A percentile compares a stretch with the other conserved stretches of the same genome.
Evolutionary conservation across 352 stramenopile genomes (phyloP).

Genomic region (Phytophthora melonis): DNA sequence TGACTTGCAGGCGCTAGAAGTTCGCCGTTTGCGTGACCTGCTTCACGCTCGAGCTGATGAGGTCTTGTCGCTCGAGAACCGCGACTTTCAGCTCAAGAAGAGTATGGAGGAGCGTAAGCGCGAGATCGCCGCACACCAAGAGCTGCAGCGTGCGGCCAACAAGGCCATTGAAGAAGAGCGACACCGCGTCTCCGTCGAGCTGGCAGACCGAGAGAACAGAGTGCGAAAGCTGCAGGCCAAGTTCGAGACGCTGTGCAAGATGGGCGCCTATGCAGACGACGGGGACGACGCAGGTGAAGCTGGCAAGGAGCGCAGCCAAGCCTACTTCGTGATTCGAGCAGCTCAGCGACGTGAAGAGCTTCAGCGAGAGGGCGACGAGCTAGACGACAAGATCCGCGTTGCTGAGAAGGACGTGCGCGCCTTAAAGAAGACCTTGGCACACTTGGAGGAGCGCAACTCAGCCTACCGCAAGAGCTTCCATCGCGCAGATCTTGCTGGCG

Average conservation of each 20-base stretch:
- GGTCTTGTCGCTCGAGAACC: conserved; percentile 95
- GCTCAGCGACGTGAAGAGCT: conserved; percentile 96
- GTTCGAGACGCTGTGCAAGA: conserved; percentile 92
- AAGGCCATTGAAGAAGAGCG: conserved; percentile 93
- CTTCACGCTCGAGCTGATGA: conserved; percentile 91
- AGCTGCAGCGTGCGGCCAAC: conserved; percentile 92
- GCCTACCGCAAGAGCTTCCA: conserved; percentile 95
- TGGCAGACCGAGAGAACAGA: conserved; percentile 85
- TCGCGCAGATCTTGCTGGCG: conserved; percentile 84
- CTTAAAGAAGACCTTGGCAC: conserved; percentile 93
- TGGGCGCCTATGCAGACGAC: conserved; percentile 68
- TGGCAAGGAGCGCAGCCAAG: conserved; percentile 84
- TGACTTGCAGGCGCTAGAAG: conserved; percentile 95
- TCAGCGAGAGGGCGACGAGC: conserved; percentile 94
- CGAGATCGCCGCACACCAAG: conserved; percentile 88
- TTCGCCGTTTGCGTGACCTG: conserved; percentile 91
- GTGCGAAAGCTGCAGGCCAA: conserved; percentile 95
- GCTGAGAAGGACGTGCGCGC: conserved; percentile 94
- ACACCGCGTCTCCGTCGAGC: conserved; percentile 93
- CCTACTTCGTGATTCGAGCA: conserved; percentile 96
- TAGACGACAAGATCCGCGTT: conserved; percentile 95
- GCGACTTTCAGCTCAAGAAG: conserved; percentile 93
- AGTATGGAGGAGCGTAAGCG: conserved; percentile 95
- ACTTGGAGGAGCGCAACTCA: conserved; percentile 95
- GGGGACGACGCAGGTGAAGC: conserved; percentile 74